Percentiles rank a stretch among this genome's conserved stretches.
Evolutionary conservation across 108 stramenopile species (phyloP).

Genomic region (Skeletonema grethae): DNA sequence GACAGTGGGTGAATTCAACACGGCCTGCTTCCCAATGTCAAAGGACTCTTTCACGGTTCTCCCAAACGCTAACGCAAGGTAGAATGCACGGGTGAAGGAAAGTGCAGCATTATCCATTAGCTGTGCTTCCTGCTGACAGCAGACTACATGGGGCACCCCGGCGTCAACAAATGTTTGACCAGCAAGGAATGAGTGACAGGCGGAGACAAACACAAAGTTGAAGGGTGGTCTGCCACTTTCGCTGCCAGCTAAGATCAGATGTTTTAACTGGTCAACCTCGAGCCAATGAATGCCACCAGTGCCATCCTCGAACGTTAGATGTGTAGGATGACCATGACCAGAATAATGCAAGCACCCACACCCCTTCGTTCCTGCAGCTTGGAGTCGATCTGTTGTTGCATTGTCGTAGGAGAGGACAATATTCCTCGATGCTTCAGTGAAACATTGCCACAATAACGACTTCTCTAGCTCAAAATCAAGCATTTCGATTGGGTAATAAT

Average conservation of each 20-base stretch:
- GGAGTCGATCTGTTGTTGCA: constrained; percentile 73
- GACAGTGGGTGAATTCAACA: constrained; percentile 72
- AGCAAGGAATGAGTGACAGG: constrained; percentile 83
- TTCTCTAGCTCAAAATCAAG: constrained; percentile 82
- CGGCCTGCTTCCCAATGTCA: constrained; percentile 82
- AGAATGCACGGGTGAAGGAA: constrained; percentile 85
- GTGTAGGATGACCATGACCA: constrained; percentile 76
- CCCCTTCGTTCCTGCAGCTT: constrained; percentile 64
- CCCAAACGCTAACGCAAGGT: constrained; percentile 76
- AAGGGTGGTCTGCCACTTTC: constrained; percentile 58
- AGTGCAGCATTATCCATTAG: constrained; percentile 85
- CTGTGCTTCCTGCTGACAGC: constrained; percentile 81
- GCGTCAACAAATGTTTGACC: constrained; percentile 91
- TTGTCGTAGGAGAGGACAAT: constrained; percentile 78
- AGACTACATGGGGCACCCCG: constrained; percentile 95
- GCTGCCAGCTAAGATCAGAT: constrained; percentile 49
- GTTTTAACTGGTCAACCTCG: constrained; percentile 57
- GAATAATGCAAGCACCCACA: constrained; percentile 82
- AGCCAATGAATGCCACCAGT: constrained; percentile 81
- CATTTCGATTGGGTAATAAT: constrained; percentile 69
- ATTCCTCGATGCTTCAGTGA: constrained; percentile 81
- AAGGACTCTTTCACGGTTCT: constrained; percentile 85
- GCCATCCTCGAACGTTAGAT: constrained; percentile 85
- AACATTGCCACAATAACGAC: constrained; percentile 72
- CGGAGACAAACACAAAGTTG: constrained; percentile 94